Evolutionary conservation across 495 filamentous ascomycete genomes (phyloP).

Genomic region (Penicillium lividum): DNA sequence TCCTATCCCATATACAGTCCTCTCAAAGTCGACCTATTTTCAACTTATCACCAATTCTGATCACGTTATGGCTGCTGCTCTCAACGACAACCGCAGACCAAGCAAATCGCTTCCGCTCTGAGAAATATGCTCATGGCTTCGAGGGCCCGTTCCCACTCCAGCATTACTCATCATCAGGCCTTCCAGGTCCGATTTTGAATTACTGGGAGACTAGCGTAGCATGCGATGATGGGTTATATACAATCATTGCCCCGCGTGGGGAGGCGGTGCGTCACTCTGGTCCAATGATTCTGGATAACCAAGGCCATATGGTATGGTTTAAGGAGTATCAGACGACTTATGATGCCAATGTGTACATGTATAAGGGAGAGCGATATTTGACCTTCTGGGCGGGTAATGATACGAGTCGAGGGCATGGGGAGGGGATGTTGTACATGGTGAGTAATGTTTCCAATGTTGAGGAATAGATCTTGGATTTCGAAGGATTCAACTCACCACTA

Average conservation of each 20-base stretch:
- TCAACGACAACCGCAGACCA: conserved; percentile 7
- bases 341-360: conserved; percentile 43
- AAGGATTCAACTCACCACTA: background rate
- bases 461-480: background rate
- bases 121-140: conserved; percentile 34
- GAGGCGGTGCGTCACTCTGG: conserved; percentile 34
- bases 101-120: conserved; percentile 10
- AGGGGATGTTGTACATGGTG: conserved; percentile 53
- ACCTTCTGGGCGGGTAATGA: conserved; percentile 56
- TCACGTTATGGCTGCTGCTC: background rate
- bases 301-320: conserved; percentile 48
- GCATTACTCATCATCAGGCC: conserved; percentile 35
- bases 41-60: too few species aligned
- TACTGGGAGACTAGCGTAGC: conserved; percentile 29
- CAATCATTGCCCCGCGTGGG: conserved; percentile 46
- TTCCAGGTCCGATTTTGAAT: conserved; percentile 42
- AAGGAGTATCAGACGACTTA: conserved; percentile 37
- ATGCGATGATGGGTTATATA: conserved; percentile 41
- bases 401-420: conserved; percentile 47
- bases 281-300: conserved; percentile 46
- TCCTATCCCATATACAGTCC: background rate
- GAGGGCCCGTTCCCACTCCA: conserved; percentile 43
- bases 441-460: conserved; percentile 3
- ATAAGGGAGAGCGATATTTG: conserved; percentile 44
- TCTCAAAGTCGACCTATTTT: background rate